Evolutionary conservation across 2,329 filamentous ascomycete species (phyloP), one percentile per base, ranked within the genome.

Genomic region (Alternaria metachromatica): DNA sequence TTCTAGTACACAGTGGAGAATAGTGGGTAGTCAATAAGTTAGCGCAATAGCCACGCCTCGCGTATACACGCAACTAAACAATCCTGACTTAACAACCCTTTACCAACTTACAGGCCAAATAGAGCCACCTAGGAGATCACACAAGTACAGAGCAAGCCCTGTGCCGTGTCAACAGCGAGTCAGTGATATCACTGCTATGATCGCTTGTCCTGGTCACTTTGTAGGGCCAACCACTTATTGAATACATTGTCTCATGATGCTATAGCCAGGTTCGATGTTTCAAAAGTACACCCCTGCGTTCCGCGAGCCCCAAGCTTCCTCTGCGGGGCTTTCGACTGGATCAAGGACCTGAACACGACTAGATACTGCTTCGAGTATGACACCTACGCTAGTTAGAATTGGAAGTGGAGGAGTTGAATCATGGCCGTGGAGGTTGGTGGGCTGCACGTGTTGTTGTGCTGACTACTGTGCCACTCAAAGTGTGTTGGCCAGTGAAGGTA

Each of bases 221-320:
- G 28, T 23, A 46, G 25, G 21, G 21, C 46, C 23, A 60, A 44
- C 48, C 45, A 44, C 49, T 41, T 60, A 41, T 61, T 58, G 55
- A 67, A 68, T 64, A 68, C 65, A 68, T 63, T 64, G 55, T 55
- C 48, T 48, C 57, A 48, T 58, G 63, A 60, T 72, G 64, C 55
- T 72, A 74, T 69, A 61, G 30, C 65, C 45, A 62, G 69, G 63
- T 51, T 71, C 46, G 65, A 48, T 61, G 70, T 74, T 73, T 73
- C 67, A 72, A 62, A 60, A 60, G 59, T 41, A 41, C 48, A 55
- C 59, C 67, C 71, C 61, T 67, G 59, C 55, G 15, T 41, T 62
- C 44, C 28, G n/a, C 45, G 28, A 60, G 65, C 60, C 53, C 37
- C 41, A 58, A 37, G 26, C 45, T 45, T 53, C 46, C 59, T 44